These are phyloP conservation scores for Aspergillus proliferans DNA, from an alignment of 2,329 filamentous ascomycete species.

Conservation along the genomic window DNA sequence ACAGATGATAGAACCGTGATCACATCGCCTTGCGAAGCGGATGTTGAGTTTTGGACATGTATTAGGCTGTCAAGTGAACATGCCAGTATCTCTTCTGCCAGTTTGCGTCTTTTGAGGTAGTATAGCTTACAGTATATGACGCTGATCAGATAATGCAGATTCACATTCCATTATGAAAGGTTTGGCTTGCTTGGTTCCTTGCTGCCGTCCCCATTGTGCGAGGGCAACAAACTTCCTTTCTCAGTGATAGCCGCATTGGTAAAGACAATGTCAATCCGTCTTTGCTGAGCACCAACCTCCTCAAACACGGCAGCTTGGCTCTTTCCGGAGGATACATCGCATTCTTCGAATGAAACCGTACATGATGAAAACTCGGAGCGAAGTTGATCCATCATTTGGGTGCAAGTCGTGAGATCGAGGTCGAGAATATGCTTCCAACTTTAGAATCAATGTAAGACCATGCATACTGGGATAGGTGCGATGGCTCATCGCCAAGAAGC, in stretches of 20 bases:
- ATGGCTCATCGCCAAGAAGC: no score
- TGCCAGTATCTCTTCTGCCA: no score
- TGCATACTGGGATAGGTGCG: no score
- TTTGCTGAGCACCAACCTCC: slow-evolving; percentile 24
- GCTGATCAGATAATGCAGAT: slow-evolving; percentile 23
- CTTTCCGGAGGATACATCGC: slow-evolving; percentile 20
- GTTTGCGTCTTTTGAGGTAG: no score
- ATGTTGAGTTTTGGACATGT: no score
- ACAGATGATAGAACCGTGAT: no score
- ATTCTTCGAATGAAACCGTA: slow-evolving; percentile 21
- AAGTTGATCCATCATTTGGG: slow-evolving; percentile 14
- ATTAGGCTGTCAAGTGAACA: no score
- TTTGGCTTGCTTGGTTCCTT: slow-evolving; percentile 30
- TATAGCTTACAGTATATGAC: slow-evolving; percentile 41
- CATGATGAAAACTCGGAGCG: slow-evolving; percentile 18
- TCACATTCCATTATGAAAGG: slow-evolving; percentile 31
- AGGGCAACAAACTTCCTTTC: slow-evolving; percentile 19
- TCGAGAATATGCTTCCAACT: slow-evolving; percentile 17
- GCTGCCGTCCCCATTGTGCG: slow-evolving; percentile 20
- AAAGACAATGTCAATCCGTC: slow-evolving; percentile 43
- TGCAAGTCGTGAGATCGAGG: slow-evolving; percentile 20
- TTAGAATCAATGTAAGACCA: no score
- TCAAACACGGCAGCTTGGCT: slow-evolving; percentile 30
- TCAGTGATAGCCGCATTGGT: slow-evolving; percentile 48
- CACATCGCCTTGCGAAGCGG: no score